Percentiles rank a stretch among this genome's conserved stretches.
Conservation (phyloP, 2,329 filamentous ascomycete species). For the Microcyclosporella mali region DNA sequence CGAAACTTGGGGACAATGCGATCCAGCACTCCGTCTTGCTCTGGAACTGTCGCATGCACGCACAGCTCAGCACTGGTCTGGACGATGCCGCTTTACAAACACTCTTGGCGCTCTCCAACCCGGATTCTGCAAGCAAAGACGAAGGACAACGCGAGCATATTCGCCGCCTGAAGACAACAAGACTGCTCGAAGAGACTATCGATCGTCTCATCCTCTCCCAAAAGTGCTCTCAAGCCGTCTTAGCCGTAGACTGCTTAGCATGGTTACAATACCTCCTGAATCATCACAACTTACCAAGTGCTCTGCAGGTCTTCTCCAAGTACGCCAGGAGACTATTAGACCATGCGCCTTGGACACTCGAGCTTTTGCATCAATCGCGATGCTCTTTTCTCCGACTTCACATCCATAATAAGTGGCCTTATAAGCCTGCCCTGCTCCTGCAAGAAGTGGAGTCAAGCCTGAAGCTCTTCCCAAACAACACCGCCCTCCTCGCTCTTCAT, state of each 20-base stretch:
- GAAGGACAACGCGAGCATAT: neutral
- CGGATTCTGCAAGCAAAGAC: neutral
- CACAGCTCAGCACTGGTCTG: slow-evolving; percentile 39
- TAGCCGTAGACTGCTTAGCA: slow-evolving; percentile 56
- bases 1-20: slow-evolving; percentile 33
- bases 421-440: slow-evolving; percentile 62
- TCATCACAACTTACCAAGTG: slow-evolving; percentile 28
- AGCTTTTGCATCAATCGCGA: slow-evolving; percentile 64
- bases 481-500: slow-evolving; percentile 65
- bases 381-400: slow-evolving; percentile 62
- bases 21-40: slow-evolving; percentile 41
- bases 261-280: slow-evolving; percentile 62
- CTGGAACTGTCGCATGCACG: slow-evolving; percentile 61
- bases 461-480: slow-evolving; percentile 64
- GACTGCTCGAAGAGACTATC: slow-evolving; percentile 49
- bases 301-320: slow-evolving; percentile 36
- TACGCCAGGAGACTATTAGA: slow-evolving; percentile 43
- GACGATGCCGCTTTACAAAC: slow-evolving; percentile 29
- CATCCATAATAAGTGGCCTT: slow-evolving; percentile 55
- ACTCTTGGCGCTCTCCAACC: slow-evolving; percentile 29
- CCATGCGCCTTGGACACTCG: slow-evolving; percentile 27
- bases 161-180: slow-evolving; percentile 47
- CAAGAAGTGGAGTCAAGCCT: slow-evolving; percentile 57
- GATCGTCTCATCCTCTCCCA: slow-evolving; percentile 52
- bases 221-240: slow-evolving; percentile 44